phyloP scores from a whole-genome alignment of 331 rosid species.

The Malus hybrid region DNA sequence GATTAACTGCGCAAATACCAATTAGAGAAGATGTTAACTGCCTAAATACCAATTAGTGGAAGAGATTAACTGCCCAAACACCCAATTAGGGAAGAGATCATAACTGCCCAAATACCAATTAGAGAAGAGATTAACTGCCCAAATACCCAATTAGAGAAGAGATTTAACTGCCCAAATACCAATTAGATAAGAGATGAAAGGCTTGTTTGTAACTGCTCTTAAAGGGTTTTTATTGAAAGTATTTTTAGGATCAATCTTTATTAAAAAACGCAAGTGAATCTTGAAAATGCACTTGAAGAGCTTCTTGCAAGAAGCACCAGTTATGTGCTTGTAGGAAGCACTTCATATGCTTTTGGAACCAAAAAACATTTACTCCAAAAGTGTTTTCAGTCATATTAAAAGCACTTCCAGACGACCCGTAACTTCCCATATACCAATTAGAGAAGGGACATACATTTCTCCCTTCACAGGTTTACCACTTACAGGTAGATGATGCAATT shows the following conservation, averaged over 20 bases:
- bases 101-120: background rate
- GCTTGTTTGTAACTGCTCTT: too few species aligned
- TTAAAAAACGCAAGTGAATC: too few species aligned
- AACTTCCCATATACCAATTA: background rate
- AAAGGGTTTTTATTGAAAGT: too few species aligned
- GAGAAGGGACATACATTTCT: background rate
- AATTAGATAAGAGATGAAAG: background rate
- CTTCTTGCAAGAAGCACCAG: too few species aligned
- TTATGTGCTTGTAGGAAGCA: too few species aligned
- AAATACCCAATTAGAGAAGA: too few species aligned
- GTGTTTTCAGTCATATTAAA: too few species aligned
- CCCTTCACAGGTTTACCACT: conserved; percentile 15
- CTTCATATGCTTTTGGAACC: too few species aligned
- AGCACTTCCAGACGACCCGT: accelerated
- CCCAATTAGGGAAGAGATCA: too few species aligned
- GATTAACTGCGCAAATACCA: background rate
- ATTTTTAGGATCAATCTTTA: too few species aligned
- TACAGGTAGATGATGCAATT: conserved; percentile 3
- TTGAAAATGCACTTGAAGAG: too few species aligned
- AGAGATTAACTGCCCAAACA: background rate
- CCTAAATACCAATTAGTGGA: background rate
- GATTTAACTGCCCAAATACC: background rate
- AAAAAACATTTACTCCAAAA: too few species aligned
- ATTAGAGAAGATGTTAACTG: background rate
- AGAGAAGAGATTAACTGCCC: background rate